Evolutionary conservation across 306 rosid genomes (phyloP), one percentile per base, ranked within the genome.

Genomic region (Potentilla sterilis): DNA sequence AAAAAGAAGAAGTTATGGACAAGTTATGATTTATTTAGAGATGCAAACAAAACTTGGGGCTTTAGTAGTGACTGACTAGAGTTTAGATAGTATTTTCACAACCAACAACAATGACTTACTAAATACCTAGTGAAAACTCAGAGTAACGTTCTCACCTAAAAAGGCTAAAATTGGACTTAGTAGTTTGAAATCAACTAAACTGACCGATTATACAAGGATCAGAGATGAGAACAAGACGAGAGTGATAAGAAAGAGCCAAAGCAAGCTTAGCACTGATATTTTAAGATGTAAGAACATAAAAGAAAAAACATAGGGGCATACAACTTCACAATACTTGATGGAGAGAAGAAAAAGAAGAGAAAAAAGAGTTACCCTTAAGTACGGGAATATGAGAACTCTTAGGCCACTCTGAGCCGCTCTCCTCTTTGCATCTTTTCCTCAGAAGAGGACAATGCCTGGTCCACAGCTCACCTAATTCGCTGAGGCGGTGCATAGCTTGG

Each of bases 321-420:
- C 46, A 42, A 42, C 12, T 42, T 9, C 13, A 44, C 48, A 44
- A 2, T 44, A 44, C 48, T 44, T 8, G 44, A 42, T 7, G 44
- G 51, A 5, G 51, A 46, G 2, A 48, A 48, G 58, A 51, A 6
- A 15, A 51, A 51, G 19, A 52, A 49, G 8, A n/a, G 4, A 54
- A n/a, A 9, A 54, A 8, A 37, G 61, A 54, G 12, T 54, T n/a
- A 21, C 32, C 1, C 2, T 0, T 0, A 7, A 0, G 4, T 9
- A 61, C 1, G 38, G 35, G 38, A 59, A 59, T 59, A 59, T 22
- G 65, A 59, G 2, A 28, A 59, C 28, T 59, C 65, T 59, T 59
- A 1, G 19, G 65, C 65, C 65, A 57, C 34, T 57, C 14, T 21
- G 34, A 15, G 34, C 63, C 34, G 19, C 18, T 58, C 38, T 58